Conservation (phyloP, 495 filamentous ascomycete genomes). For the Glonium stellatum region DNA sequence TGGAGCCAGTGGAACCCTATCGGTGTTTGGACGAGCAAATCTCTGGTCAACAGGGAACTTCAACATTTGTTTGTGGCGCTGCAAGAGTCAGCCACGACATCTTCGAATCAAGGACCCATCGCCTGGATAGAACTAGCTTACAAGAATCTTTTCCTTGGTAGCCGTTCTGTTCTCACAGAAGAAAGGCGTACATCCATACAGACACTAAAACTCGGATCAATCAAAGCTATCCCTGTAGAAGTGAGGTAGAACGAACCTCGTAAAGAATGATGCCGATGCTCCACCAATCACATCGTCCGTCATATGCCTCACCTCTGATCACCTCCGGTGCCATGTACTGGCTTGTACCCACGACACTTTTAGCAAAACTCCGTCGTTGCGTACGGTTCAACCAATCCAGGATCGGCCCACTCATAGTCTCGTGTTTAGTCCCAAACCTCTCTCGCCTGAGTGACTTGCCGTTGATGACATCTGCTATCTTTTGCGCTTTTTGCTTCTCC, state of each 20-base stretch:
- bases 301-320: slow-evolving; percentile 72
- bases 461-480: slow-evolving; percentile 42
- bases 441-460: slow-evolving; percentile 48
- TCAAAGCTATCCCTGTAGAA: background rate
- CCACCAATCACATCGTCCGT: slow-evolving; percentile 95
- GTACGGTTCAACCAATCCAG: slow-evolving; percentile 72
- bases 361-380: slow-evolving; percentile 65
- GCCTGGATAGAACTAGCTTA: slow-evolving; percentile 38
- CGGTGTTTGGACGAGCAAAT: slow-evolving; percentile 36
- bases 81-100: slow-evolving; percentile 15
- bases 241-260: slow-evolving; percentile 47
- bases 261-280: slow-evolving; percentile 88
- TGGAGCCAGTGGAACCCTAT: slow-evolving; percentile 48
- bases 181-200: slow-evolving; percentile 89
- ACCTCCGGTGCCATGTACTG: slow-evolving; percentile 98
- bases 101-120: background rate
- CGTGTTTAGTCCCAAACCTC: slow-evolving; percentile 19
- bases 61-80: slow-evolving; percentile 48
- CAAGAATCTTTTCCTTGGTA: slow-evolving; percentile 75
- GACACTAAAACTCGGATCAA: slow-evolving; percentile 47
- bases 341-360: slow-evolving; percentile 88
- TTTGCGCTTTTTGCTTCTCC: slow-evolving; percentile 43
- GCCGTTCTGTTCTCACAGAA: slow-evolving; percentile 69
- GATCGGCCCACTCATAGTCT: slow-evolving; percentile 35
- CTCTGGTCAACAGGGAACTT: slow-evolving; percentile 50